A percentile compares a stretch with the other conserved stretches of the same genome.
These are phyloP conservation scores for Aleurites moluccanus DNA, from an alignment of 441 rosid genomes.

Conservation along the genomic window DNA sequence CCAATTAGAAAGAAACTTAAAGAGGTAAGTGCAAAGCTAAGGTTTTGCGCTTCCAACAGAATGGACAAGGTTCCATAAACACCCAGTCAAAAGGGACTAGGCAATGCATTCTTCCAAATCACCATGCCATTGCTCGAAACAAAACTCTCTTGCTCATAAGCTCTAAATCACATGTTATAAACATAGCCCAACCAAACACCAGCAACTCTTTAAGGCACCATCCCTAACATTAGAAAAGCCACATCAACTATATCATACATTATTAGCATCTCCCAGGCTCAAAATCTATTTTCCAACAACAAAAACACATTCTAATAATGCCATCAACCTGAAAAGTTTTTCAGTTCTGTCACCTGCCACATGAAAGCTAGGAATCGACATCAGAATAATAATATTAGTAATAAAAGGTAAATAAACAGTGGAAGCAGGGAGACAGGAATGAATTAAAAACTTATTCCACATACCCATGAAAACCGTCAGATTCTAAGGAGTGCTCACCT, in stretches of 20 bases:
- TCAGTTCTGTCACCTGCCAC: conserved; percentile 35
- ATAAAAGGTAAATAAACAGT: not conserved
- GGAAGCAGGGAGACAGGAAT: not conserved
- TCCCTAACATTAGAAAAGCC: not conserved
- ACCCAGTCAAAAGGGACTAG: not conserved
- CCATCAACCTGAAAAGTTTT: conserved; percentile 2
- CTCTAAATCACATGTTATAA: not conserved
- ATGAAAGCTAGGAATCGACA: conserved; percentile 26
- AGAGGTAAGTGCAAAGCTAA: not conserved
- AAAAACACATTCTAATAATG: not conserved
- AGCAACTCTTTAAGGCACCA: not conserved
- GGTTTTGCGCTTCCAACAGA: conserved; percentile 3
- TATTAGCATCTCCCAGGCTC: not conserved
- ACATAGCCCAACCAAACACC: not conserved
- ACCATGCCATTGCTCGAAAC: not conserved
- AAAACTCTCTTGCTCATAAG: not conserved
- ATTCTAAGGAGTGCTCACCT: conserved; percentile 24
- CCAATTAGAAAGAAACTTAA: not conserved
- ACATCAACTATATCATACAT: not conserved
- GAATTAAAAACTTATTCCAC: conserved; percentile 16
- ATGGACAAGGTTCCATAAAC: not conserved
- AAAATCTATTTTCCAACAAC: not conserved
- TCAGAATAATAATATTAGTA: conserved; percentile 16
- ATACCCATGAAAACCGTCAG: conserved; percentile 25
- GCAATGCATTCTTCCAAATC: not conserved